These are phyloP conservation scores for Ochetophila trinervis DNA, from an alignment of 306 rosid genomes.

Conservation along the genomic window DNA sequence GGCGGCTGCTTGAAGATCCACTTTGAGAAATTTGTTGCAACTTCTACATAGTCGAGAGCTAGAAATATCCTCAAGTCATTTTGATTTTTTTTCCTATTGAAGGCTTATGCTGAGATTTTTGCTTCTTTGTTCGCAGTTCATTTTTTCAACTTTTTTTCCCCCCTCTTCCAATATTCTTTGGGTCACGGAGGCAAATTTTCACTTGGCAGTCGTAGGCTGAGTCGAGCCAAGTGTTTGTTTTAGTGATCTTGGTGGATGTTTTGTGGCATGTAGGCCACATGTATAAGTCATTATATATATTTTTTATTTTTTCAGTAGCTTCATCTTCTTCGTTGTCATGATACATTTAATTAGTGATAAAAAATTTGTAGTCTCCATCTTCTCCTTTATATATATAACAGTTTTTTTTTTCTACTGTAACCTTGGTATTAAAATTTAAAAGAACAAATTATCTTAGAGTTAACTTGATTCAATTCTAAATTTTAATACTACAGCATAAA, in stretches of 20 bases:
- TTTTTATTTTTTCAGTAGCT: neutral
- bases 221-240: conserved; percentile 14
- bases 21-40: neutral
- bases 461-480: no score
- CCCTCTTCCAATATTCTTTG: neutral
- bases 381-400: neutral
- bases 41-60: neutral
- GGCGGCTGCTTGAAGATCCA: neutral
- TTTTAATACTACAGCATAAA: no score
- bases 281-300: conserved; percentile 19
- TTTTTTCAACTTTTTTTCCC: neutral
- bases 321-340: neutral
- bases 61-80: no score
- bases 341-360: neutral
- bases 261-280: neutral
- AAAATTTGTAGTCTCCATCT: neutral
- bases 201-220: neutral
- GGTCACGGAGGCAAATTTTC: neutral
- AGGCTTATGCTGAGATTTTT: neutral
- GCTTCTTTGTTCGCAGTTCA: conserved; percentile 3
- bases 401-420: neutral
- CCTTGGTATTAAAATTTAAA: no score
- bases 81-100: neutral
- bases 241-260: neutral
- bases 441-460: no score